Base-by-base conservation (phyloP, 2,329 filamentous ascomycete species). In the Sordariomycetes sp. region DNA sequence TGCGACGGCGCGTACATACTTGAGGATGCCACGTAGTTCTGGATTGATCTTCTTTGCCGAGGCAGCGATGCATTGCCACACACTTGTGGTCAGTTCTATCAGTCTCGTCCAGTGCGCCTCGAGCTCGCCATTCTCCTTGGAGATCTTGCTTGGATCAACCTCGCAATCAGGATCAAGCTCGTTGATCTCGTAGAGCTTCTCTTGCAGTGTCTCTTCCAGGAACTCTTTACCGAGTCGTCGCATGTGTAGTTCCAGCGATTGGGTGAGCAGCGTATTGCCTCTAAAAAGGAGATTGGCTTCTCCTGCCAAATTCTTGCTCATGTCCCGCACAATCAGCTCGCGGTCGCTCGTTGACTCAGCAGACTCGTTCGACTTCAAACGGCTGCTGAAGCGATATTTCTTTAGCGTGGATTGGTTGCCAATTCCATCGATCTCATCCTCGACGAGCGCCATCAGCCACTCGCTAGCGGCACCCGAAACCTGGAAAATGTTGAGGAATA, bases 201-300 rank as follows among this genome's bases (percentile, higher is more conserved):
- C 81, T n/a, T 78, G 78, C 25, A 98, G 68, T 1, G 86, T 82
- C 32, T 93, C 85, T 46, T 93, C 85, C 2, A 98, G 63, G 48
- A 94, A 98, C 45, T 95, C 88, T 45, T 87, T 90, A 27, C 92
- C 92, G 1, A 96, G 66, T 8, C 92, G 77, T 38, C 87, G 84
- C 92, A 98, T 96, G 54, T 98, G 88, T 39, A 86, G 83, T 54
- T 98, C 92, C 29, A 98, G 70, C 2, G 88, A 82, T 54, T 95
- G 93, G 0, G 92, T 98, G 19, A 96, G 70, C 8, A 98, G 65
- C 0, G 92, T 93, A 50, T 98, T 98, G 40, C 92, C 92, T 21
- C 92, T 77, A 59, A 98, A 98, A 4, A 98, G 74, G 2, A 98
- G 68, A 46, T 96, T 98, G 5, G 90, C 92, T 55, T 98, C 92